These are phyloP conservation scores for Trichoderma afroharzianum DNA, from an alignment of 2,329 filamentous ascomycete species.

Conservation along the genomic window DNA sequence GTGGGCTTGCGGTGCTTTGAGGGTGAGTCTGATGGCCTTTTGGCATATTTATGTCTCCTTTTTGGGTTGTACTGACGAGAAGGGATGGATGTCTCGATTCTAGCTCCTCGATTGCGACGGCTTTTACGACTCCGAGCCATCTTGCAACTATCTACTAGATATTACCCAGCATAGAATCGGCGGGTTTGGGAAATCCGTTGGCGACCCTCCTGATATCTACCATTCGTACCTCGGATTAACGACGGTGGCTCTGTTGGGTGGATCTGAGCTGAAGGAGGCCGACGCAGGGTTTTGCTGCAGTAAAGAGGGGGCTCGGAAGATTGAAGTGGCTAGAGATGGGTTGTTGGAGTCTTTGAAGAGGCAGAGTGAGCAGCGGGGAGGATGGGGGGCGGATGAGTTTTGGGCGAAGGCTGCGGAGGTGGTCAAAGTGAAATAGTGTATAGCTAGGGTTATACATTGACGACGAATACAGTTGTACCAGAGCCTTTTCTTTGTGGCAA, in stretches of 20 bases:
- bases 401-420: constrained; percentile 22
- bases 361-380: neutral
- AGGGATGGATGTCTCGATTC: too few relatives aligned
- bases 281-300: constrained; percentile 77
- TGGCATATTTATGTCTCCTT: neutral
- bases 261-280: constrained; percentile 64
- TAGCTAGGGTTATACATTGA: neutral
- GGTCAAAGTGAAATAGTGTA: neutral
- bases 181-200: constrained; percentile 72
- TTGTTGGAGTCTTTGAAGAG: constrained; percentile 27
- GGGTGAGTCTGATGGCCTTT: constrained; percentile 29
- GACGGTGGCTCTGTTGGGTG: constrained; percentile 69
- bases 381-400: constrained; percentile 27
- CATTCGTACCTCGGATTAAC: constrained; percentile 88
- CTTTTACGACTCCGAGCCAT: constrained; percentile 56
- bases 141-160: constrained; percentile 75
- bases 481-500: neutral
- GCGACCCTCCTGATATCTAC: constrained; percentile 71
- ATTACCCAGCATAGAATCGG: constrained; percentile 85
- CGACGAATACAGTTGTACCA: neutral
- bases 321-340: constrained; percentile 44
- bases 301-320: constrained; percentile 49
- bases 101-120: constrained; percentile 56
- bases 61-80: constrained; percentile 36
- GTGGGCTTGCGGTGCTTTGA: constrained; percentile 72